Evolutionary conservation across 352 stramenopile species (phyloP).

Genomic region (Phytopythium aichiense): DNA sequence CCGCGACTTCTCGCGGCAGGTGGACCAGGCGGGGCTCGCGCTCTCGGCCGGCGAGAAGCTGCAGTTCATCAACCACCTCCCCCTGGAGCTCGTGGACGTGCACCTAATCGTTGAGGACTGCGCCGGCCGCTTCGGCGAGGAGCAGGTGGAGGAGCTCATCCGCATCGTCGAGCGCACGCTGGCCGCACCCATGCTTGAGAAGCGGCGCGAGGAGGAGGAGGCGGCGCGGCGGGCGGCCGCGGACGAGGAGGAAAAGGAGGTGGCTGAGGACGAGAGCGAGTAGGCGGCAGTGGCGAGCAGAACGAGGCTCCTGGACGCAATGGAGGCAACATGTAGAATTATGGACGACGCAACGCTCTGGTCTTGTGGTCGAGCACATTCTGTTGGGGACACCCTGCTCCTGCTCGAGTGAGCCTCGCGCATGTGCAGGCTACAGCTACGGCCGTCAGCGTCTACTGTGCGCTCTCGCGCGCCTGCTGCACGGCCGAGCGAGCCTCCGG

Average conservation of each 20-base stretch:
- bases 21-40: slow-evolving; percentile 38
- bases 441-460: slow-evolving; percentile 20
- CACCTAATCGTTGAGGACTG: slow-evolving; percentile 86
- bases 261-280: neutral
- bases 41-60: slow-evolving; percentile 73
- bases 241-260: neutral
- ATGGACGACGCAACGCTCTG: no score
- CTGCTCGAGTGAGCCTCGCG: no score
- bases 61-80: slow-evolving; percentile 84
- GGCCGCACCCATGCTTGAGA: slow-evolving; percentile 24
- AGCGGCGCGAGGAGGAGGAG: slow-evolving; percentile 13
- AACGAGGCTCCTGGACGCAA: no score
- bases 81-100: slow-evolving; percentile 79
- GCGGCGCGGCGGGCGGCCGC: neutral
- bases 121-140: slow-evolving; percentile 65
- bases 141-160: slow-evolving; percentile 74
- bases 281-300: no score
- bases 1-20: slow-evolving; percentile 53
- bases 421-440: neutral
- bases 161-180: slow-evolving; percentile 66
- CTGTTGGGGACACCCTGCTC: no score
- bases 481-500: slow-evolving; percentile 69
- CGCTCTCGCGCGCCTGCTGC: slow-evolving; percentile 42
- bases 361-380: no score
- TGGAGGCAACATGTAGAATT: no score